phyloP scores from a whole-genome alignment of 1,139 yeast species.

The Taphrina wiesneri region DNA sequence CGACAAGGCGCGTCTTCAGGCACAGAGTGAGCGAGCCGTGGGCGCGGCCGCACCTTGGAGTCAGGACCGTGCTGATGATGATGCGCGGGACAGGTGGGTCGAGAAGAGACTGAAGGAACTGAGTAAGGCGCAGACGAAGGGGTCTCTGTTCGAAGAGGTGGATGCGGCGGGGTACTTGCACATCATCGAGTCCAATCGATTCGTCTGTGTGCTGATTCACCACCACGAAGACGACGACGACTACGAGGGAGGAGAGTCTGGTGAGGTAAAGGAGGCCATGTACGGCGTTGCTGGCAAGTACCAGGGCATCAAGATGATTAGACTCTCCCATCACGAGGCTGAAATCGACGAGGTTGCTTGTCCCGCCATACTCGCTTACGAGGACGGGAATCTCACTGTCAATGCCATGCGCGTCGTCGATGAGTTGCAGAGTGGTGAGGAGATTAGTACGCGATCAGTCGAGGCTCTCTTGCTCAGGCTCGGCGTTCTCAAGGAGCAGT shows the following conservation, averaged over 20 bases:
- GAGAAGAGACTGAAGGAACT: conserved; percentile 35
- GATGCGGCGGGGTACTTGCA: conserved; percentile 28
- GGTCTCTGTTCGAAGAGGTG: conserved; percentile 9
- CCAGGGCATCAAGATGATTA: conserved; percentile 15
- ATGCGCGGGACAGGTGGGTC: conserved; percentile 33
- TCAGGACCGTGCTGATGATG: conserved; percentile 25
- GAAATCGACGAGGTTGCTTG: conserved; percentile 35
- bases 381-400: conserved; percentile 33
- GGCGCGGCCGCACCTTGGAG: conserved; percentile 23
- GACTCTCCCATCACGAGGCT: conserved; percentile 27
- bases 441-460: not conserved
- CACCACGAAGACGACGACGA: conserved; percentile 4
- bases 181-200: conserved; percentile 15
- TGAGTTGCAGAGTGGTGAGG: conserved; percentile 30
- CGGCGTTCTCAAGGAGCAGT: conserved; percentile 8
- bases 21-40: conserved; percentile 13
- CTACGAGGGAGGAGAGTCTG: not conserved
- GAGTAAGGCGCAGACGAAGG: not conserved
- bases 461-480: conserved; percentile 31
- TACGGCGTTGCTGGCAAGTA: conserved; percentile 8
- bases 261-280: not conserved
- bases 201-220: conserved; percentile 32
- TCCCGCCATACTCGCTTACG: conserved; percentile 36
- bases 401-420: conserved; percentile 36
- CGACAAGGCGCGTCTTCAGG: not conserved